Percentiles rank a stretch among this genome's conserved stretches.
phyloP scores from a whole-genome alignment of 495 filamentous ascomycete species.

The Aspergillus kassunensis region DNA sequence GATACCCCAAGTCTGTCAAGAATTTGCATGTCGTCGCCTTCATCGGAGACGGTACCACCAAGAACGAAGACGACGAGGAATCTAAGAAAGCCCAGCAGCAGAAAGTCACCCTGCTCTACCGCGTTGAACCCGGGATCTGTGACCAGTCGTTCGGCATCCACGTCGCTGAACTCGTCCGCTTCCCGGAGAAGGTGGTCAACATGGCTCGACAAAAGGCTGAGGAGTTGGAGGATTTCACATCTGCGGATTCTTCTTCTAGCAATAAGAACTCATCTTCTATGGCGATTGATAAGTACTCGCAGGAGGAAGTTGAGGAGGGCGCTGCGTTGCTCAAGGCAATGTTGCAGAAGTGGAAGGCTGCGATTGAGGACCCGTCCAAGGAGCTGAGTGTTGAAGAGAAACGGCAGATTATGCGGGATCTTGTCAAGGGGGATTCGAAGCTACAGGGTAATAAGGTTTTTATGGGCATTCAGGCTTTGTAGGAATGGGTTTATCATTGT shows the following conservation, averaged over 20 bases:
- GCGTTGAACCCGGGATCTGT: slow-evolving; percentile 90
- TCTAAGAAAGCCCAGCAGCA: slow-evolving; percentile 69
- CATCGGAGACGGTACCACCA: slow-evolving; percentile 59
- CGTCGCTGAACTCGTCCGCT: slow-evolving; percentile 96
- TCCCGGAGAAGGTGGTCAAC: slow-evolving; percentile 93
- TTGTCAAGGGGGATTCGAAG: slow-evolving; percentile 67
- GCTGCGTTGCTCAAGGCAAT: slow-evolving; percentile 81
- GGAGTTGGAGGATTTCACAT: slow-evolving; percentile 91
- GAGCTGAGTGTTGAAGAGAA: slow-evolving; percentile 71
- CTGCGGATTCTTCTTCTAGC: slow-evolving; percentile 57
- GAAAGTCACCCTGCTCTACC: slow-evolving; percentile 89
- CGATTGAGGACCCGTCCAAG: slow-evolving; percentile 58
- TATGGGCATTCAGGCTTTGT: slow-evolving; percentile 78
- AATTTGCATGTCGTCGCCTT: slow-evolving; percentile 97
- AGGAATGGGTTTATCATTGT: neutral
- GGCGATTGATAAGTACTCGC: slow-evolving; percentile 56
- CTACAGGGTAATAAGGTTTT: slow-evolving; percentile 86
- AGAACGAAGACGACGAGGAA: slow-evolving; percentile 19
- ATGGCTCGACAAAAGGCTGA: slow-evolving; percentile 99
- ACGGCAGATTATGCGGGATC: slow-evolving; percentile 70
- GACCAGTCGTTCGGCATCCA: slow-evolving; percentile 98
- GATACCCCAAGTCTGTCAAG: slow-evolving; percentile 72
- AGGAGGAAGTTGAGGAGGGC: slow-evolving; percentile 89
- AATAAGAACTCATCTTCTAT: slow-evolving; percentile 22
- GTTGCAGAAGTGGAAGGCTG: slow-evolving; percentile 81